Evolutionary conservation across 164 flowering plant genomes (phyloP).

Genomic region (Vitis riparia): DNA sequence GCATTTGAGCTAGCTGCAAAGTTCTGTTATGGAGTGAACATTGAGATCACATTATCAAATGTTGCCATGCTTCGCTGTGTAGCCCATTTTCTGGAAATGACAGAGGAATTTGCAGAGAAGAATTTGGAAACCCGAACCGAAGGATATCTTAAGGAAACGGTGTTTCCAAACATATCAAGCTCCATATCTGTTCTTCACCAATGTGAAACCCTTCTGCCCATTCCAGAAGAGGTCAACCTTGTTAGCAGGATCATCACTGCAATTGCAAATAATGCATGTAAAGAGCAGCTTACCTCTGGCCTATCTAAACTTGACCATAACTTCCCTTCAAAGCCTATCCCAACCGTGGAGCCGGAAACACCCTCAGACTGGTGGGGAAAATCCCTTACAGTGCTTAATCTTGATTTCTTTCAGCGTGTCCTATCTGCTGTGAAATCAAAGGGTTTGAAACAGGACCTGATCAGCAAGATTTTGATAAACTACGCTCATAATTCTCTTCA

Average conservation of each 20-base stretch:
- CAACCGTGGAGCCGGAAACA: slow-evolving; percentile 50
- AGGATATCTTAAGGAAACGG: slow-evolving; percentile 58
- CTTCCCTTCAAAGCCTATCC: slow-evolving; percentile 42
- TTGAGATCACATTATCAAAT: slow-evolving; percentile 69
- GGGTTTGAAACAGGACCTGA: slow-evolving; percentile 80
- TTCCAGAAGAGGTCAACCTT: slow-evolving; percentile 74
- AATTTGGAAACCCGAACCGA: slow-evolving; percentile 69
- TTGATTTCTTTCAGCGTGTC: slow-evolving; percentile 88
- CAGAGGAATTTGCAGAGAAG: slow-evolving; percentile 83
- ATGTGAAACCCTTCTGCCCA: slow-evolving; percentile 71
- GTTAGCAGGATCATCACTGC: slow-evolving; percentile 59
- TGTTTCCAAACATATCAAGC: slow-evolving; percentile 68
- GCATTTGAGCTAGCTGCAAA: slow-evolving; percentile 94
- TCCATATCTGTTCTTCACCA: slow-evolving; percentile 76
- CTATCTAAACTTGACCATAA: slow-evolving; percentile 73
- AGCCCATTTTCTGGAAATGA: slow-evolving; percentile 84
- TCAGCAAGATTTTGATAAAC: slow-evolving; percentile 71
- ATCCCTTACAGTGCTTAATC: slow-evolving; percentile 56
- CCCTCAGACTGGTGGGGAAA: slow-evolving; percentile 95
- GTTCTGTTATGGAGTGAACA: slow-evolving; percentile 83
- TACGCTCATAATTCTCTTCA: slow-evolving; percentile 82
- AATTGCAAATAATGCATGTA: slow-evolving; percentile 78
- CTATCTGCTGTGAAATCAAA: slow-evolving; percentile 73
- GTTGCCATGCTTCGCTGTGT: slow-evolving; percentile 73
- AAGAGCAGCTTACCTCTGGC: slow-evolving; percentile 91